phyloP scores from a whole-genome alignment of 2,329 filamentous ascomycete genomes.

The Parafenestella ontariensis region DNA sequence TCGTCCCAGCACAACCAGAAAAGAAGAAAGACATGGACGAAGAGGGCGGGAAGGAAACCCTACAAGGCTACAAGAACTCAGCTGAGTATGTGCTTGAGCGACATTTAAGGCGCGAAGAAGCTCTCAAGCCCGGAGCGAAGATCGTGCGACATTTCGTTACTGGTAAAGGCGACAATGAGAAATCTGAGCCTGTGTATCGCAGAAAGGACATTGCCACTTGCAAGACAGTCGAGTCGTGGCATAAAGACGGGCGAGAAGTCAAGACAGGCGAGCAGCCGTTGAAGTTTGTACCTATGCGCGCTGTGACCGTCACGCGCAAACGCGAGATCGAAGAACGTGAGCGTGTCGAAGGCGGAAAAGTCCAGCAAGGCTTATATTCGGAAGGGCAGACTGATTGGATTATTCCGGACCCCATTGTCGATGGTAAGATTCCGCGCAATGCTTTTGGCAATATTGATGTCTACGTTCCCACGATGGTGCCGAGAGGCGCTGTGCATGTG shows the following conservation, averaged over 20 bases:
- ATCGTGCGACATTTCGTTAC: slow-evolving; percentile 78
- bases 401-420: slow-evolving; percentile 82
- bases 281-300: slow-evolving; percentile 88
- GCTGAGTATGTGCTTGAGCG: slow-evolving; percentile 84
- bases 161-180: slow-evolving; percentile 74
- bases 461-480: slow-evolving; percentile 93
- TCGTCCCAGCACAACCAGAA: slow-evolving; percentile 72
- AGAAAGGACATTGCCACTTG: slow-evolving; percentile 82
- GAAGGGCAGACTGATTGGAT: slow-evolving; percentile 93
- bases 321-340: slow-evolving; percentile 88
- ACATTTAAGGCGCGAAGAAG: slow-evolving; percentile 91
- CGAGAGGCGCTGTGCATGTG: slow-evolving; percentile 81
- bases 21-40: slow-evolving; percentile 70
- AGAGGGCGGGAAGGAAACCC: slow-evolving; percentile 74
- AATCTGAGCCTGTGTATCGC: slow-evolving; percentile 80
- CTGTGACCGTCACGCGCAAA: slow-evolving; percentile 85
- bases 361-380: slow-evolving; percentile 85
- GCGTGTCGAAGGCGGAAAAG: slow-evolving; percentile 78
- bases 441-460: slow-evolving; percentile 96
- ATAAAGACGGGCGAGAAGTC: slow-evolving; percentile 89
- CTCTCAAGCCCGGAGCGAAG: slow-evolving; percentile 71
- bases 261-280: slow-evolving; percentile 74
- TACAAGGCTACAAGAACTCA: slow-evolving; percentile 88
- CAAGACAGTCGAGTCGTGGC: slow-evolving; percentile 95
- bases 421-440: slow-evolving; percentile 92